Base-by-base conservation (phyloP, 345 rosid genomes). In the Aquilaria sinensis region DNA sequence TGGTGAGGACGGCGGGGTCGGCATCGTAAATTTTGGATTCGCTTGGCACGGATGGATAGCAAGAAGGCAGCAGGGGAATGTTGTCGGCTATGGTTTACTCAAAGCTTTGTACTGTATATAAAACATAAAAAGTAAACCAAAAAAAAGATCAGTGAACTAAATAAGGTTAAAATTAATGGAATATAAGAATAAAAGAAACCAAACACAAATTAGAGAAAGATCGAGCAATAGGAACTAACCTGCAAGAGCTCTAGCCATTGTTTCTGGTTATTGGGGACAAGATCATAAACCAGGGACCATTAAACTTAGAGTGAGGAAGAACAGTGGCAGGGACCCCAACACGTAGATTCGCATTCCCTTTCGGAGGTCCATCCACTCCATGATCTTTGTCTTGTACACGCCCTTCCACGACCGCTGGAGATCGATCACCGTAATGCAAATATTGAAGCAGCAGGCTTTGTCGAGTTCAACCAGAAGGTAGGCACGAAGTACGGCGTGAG, bases 341-440 rank as follows among this genome's bases (percentile, higher is more conserved):
- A 87, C 95, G 66, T 90, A 90, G 60, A 87, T 87, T 75, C 95
- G 76, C 60, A 85, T 85, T 64, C 97, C 58, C 72, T 90, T 90
- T 33, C 87, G 92, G 6, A 90, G 63, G 81, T 90, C 97, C 97
- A 90, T 87, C 97, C 97, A 90, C 51, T 90, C 97, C 2, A 84
- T 77, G 14, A 90, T 83, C 69, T 74, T 85, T 33, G 75, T 78
- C 2, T 90, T 90, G 64, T 72, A 87, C 31, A 77, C 97, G 43
- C 90, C 95, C 33, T 66, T 67, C 9, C 88, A 55, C 97, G 92
- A 90, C 56, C 84, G 67, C 60, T 60, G 64, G 47, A 90, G 68
- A 67, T 87, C 90, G n/a, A 85, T 85, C 12, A 90, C 95, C 97
- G 87, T 90, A 12, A 90, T 95, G n/a, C 97, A 92, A 0, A 95